Conservation (phyloP, 2,329 filamentous ascomycete species). For the Fragosphaeria purpurea region DNA sequence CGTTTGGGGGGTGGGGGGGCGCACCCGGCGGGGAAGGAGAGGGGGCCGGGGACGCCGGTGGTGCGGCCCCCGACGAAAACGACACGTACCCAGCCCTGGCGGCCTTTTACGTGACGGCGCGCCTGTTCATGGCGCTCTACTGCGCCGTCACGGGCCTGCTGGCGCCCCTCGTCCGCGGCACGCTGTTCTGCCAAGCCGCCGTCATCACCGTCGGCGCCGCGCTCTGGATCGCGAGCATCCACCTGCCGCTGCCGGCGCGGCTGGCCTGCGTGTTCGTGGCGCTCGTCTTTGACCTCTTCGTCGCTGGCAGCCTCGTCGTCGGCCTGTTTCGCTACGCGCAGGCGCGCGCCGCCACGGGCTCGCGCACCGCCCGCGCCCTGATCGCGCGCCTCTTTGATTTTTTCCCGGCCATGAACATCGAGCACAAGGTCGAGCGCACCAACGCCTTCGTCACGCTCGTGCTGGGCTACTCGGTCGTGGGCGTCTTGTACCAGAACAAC, state of each 20-base stretch:
- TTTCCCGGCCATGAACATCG: slow-evolving; percentile 53
- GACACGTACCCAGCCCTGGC: slow-evolving; percentile 49
- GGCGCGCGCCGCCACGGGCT: slow-evolving; percentile 12
- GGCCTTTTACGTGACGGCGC: slow-evolving; percentile 49
- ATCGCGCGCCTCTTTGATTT: slow-evolving; percentile 42
- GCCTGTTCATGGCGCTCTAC: slow-evolving; percentile 42
- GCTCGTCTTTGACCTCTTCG: slow-evolving; percentile 43
- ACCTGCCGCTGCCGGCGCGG: slow-evolving; percentile 43
- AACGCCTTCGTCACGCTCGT: slow-evolving; percentile 56
- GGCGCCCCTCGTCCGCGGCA: slow-evolving; percentile 47
- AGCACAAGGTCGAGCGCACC: slow-evolving; percentile 54
- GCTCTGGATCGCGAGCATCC: slow-evolving; percentile 51
- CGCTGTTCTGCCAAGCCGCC: slow-evolving; percentile 41
- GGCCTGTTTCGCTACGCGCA: slow-evolving; percentile 24
- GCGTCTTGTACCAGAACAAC: slow-evolving; percentile 48
- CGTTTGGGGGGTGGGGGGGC: slow-evolving; percentile 32
- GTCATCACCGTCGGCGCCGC: slow-evolving; percentile 36
- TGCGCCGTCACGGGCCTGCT: slow-evolving; percentile 34
- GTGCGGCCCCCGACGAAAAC: slow-evolving; percentile 8
- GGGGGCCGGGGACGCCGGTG: neutral
- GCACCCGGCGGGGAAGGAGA: neutral
- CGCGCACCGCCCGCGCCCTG: slow-evolving; percentile 13
- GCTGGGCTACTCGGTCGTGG: slow-evolving; percentile 54
- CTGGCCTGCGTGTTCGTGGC: slow-evolving; percentile 48
- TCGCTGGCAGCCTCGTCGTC: slow-evolving; percentile 30